Evolutionary conservation across 805 yeast species (phyloP).

Genomic region (Metschnikowia aberdeeniae): DNA sequence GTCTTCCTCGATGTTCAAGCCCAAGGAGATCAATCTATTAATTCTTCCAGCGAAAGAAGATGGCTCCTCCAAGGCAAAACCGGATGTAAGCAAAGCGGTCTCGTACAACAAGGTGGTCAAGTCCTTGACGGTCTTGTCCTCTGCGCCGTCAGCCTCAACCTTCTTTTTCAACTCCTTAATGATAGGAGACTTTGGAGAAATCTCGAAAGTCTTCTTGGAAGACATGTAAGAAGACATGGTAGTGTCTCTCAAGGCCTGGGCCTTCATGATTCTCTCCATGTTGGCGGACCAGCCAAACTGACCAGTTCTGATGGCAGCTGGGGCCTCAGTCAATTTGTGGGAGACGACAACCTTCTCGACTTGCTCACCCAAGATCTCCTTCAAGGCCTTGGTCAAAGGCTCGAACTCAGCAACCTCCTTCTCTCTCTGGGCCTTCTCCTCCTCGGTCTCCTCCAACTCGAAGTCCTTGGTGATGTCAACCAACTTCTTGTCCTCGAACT

Average conservation of each 20-base stretch:
- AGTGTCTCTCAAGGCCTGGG: slow-evolving; percentile 98
- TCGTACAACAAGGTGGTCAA: slow-evolving; percentile 93
- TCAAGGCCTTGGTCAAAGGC: slow-evolving; percentile 90
- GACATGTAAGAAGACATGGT: slow-evolving; percentile 99
- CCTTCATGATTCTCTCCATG: slow-evolving; percentile 99
- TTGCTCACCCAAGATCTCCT: slow-evolving; percentile 96
- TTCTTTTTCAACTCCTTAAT: slow-evolving; percentile 93
- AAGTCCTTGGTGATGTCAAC: slow-evolving; percentile 99
- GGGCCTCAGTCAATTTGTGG: slow-evolving; percentile 94
- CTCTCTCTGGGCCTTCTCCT: slow-evolving; percentile 94
- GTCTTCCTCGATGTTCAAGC: slow-evolving; percentile 95
- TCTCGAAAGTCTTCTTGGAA: slow-evolving; percentile 98
- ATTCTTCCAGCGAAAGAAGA: slow-evolving; percentile 95
- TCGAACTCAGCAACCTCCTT: slow-evolving; percentile 88
- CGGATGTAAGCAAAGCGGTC: slow-evolving; percentile 97
- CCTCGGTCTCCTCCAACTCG: slow-evolving; percentile 97
- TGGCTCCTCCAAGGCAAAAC: slow-evolving; percentile 99
- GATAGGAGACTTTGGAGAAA: slow-evolving; percentile 94
- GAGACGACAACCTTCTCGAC: slow-evolving; percentile 99
- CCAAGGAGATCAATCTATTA: slow-evolving; percentile 96
- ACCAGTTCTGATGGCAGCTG: slow-evolving; percentile 99
- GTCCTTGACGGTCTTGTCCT: slow-evolving; percentile 97
- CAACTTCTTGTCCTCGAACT: slow-evolving; percentile 97
- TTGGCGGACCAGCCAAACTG: slow-evolving; percentile 99
- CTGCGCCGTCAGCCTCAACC: slow-evolving; percentile 96